phyloP scores from a whole-genome alignment of 129 eudicot genomes.

The Flaveria robusta region DNA sequence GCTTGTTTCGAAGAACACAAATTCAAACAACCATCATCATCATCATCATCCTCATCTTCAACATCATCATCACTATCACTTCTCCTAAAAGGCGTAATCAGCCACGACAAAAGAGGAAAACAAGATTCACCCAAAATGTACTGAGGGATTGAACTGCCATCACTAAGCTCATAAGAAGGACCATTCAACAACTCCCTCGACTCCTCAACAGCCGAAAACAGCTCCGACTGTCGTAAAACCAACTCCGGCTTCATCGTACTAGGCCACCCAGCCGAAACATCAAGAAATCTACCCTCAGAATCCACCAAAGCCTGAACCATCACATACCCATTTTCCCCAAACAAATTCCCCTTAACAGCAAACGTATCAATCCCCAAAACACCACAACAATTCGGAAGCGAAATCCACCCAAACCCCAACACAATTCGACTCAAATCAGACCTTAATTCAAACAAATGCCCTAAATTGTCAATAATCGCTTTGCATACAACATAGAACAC shows the following conservation, averaged over 20 bases:
- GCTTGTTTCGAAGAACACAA: constrained; percentile 47
- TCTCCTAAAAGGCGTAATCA: constrained; percentile 60
- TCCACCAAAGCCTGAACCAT: constrained; percentile 85
- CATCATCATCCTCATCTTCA: constrained; percentile 11
- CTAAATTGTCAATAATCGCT: constrained; percentile 61
- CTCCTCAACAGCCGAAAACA: constrained; percentile 66
- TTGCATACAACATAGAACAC: constrained; percentile 71
- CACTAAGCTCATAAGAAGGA: constrained; percentile 49
- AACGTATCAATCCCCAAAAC: constrained; percentile 72
- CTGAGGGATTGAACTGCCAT: constrained; percentile 64
- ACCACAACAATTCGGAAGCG: constrained; percentile 87
- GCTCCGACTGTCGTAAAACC: constrained; percentile 56
- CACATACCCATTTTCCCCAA: constrained; percentile 66
- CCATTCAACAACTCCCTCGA: constrained; percentile 64
- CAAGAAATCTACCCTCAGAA: constrained; percentile 83
- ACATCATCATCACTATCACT: constrained; percentile 4
- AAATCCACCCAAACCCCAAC: constrained; percentile 78
- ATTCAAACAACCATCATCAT: constrained; percentile 34
- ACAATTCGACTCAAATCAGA: constrained; percentile 62
- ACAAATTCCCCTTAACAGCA: constrained; percentile 49
- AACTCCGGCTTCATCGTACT: constrained; percentile 52
- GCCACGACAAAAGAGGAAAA: constrained; percentile 78
- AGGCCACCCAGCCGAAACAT: constrained; percentile 97
- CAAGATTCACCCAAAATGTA: constrained; percentile 80
- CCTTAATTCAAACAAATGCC: constrained; percentile 65